These are phyloP conservation scores for Ramichloridium luteum DNA, from an alignment of 2,329 filamentous ascomycete genomes.

Conservation along the genomic window DNA sequence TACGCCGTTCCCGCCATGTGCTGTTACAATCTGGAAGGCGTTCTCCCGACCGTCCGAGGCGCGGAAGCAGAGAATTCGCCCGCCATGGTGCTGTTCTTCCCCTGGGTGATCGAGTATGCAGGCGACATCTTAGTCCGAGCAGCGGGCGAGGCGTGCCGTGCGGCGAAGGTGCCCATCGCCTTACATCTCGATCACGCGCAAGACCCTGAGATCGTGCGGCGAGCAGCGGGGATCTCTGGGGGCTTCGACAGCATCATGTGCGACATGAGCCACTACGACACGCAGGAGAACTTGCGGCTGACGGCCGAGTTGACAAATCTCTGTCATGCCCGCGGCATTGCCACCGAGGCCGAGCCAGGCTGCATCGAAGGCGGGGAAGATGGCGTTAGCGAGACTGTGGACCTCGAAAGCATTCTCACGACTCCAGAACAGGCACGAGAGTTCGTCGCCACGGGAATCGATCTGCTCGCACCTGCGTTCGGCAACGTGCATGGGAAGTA, in stretches of 20 bases:
- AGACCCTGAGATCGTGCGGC: conserved; percentile 12
- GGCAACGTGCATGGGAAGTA: conserved; percentile 25
- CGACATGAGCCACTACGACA: conserved; percentile 25
- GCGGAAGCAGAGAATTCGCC: conserved; percentile 20
- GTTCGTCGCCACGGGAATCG: conserved; percentile 21
- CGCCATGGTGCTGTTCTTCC: conserved; percentile 20
- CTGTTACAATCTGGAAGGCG: conserved; percentile 18
- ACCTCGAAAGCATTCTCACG: conserved; percentile 20
- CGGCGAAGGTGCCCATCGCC: conserved; percentile 18
- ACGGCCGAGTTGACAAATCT: conserved; percentile 19
- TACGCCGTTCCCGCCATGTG: conserved; percentile 12
- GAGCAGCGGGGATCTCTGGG: conserved; percentile 14
- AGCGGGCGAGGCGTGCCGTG: conserved; percentile 15
- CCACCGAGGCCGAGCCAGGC: conserved; percentile 24
- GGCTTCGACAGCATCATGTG: conserved; percentile 25
- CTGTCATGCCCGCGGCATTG: conserved; percentile 21
- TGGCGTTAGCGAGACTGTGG: conserved; percentile 20
- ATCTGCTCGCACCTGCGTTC: conserved; percentile 23
- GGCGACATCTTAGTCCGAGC: conserved; percentile 18
- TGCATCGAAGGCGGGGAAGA: conserved; percentile 25
- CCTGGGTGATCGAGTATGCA: conserved; percentile 19
- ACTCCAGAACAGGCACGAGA: conserved; percentile 20
- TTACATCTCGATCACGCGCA: conserved; percentile 23
- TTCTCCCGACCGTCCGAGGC: conserved; percentile 19
- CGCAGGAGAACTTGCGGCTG: conserved; percentile 21